Evolutionary conservation across 2,329 filamentous ascomycete genomes (phyloP), one percentile per base, ranked within the genome.

Genomic region (Lomentospora prolificans): DNA sequence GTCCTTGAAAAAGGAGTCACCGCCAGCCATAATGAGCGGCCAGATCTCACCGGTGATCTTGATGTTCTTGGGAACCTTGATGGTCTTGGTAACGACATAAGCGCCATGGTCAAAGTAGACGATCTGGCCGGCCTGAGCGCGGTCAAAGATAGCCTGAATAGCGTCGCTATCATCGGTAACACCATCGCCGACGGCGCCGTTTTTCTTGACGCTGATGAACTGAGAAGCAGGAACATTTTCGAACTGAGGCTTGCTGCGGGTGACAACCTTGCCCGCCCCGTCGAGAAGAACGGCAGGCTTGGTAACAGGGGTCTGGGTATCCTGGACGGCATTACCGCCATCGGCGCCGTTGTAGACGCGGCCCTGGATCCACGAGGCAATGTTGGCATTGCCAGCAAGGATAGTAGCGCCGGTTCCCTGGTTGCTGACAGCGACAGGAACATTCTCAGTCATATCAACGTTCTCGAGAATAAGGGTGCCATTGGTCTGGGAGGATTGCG

Each of bases 11-110:
- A 79, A 77, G 31, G 71, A 77, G 64, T 72, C 66, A 55, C 91
- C 91, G 53, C 84, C 81, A 25, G 89, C 91, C 78, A 96, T 86
- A 68, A 97, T 86, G 59, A 95, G 73, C 2, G 92, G 86, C 89
- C 89, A 96, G 66, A 95, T 84, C 72, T 96, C 90, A 64, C 92
- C 92, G 6, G 88, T 89, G 66, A 97, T 91, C 72, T 85, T 87
- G 73, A 92, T 84, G 65, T 90, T 81, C 75, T 86, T 87, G 57
- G 87, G 87, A 7, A 91, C 77, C 61, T 80, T 79, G 67, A 91
- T 72, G 1, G 87, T 91, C 62, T 81, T 76, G 46, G 80, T 84
- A 61, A 91, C 73, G 55, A 87, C 68, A 67, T 91, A 90, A 52
- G 84, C 79, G 55, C 88, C 88, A 64, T 86, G 84, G 64, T 89